Evolutionary conservation across 768 basidiomycete species (phyloP), one percentile per base, ranked within the genome.

Genomic region (Russula compacta): DNA sequence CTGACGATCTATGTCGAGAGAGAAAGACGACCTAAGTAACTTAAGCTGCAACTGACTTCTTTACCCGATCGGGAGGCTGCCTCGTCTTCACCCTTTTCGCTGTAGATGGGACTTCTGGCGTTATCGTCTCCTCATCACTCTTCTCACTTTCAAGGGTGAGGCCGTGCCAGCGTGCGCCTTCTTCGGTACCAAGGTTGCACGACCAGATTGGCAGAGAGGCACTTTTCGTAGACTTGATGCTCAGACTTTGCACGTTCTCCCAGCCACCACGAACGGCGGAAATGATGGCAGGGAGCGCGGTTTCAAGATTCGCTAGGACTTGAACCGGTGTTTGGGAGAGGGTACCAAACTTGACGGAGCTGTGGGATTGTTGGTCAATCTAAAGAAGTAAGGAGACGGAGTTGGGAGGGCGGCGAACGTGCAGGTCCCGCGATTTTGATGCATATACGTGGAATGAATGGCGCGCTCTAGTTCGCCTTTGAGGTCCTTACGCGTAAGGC

Each of bases 361-460:
- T 95, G 67, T 8, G 48, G 11, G 24, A 43, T 14, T n/a, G 51
- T 42, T 29, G 17, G 44, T 40, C 43, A 49, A 51, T 32, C 35
- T 19, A 43, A 44, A 40, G 53, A 52, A 43, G 10, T 56, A 47
- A 6, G n/a, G 42, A 19, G 4, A 29, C 24, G 3, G 59, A 36
- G 35, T 24, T 48, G 17, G 43, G 19, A 29, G 17, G n/a, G 17
- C 6, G 14, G 82, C 92, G 54, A 76, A 95, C 91, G 86, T 84
- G 82, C 89, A 92, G 6, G 93, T 97, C 12, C 97, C 97, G 65
- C 83, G 84, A 58, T 94, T 92, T 74, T 94, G 90, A 72, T 94
- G 89, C 86, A 97, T 90, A 73, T 97, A 97, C 2, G 95, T 95
- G 11, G 94, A 93, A 4, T 86, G 86, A 65, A 99, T 85, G 17